phyloP scores from a whole-genome alignment of 106 monocot genomes.

The Dioscorea alata region DNA sequence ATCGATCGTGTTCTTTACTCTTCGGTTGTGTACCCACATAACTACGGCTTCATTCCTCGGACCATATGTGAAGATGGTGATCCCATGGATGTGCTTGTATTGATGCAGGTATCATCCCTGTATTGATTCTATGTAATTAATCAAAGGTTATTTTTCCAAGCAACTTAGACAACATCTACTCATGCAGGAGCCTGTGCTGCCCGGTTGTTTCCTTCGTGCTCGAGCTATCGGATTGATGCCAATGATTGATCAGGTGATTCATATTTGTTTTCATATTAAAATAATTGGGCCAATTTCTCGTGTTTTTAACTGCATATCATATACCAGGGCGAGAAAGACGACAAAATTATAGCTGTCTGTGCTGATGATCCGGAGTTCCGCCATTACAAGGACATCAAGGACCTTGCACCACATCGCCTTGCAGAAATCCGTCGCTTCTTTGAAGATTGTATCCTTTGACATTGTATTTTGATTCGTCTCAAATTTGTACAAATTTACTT shows the following conservation, averaged over 20 bases:
- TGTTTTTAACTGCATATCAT: not conserved
- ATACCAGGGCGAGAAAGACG: constrained; percentile 71
- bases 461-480: not conserved
- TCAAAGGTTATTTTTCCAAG: not conserved
- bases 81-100: constrained; percentile 67
- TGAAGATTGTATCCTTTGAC: constrained; percentile 64
- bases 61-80: constrained; percentile 75
- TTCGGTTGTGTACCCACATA: constrained; percentile 84
- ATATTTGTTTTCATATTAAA: not conserved
- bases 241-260: constrained; percentile 73
- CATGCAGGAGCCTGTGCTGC: constrained; percentile 59
- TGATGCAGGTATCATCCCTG: constrained; percentile 58
- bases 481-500: not conserved
- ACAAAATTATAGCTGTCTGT: constrained; percentile 85
- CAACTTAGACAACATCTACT: not conserved
- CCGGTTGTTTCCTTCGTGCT: constrained; percentile 71
- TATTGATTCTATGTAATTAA: not conserved
- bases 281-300: not conserved
- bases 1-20: constrained; percentile 82
- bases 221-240: constrained; percentile 88
- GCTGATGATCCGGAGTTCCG: constrained; percentile 76
- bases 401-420: constrained; percentile 73
- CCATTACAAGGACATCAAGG: constrained; percentile 65
- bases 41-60: constrained; percentile 80
- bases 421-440: constrained; percentile 80